phyloP scores from a whole-genome alignment of 768 basidiomycete genomes.

The Xerocomellus intermedius region DNA sequence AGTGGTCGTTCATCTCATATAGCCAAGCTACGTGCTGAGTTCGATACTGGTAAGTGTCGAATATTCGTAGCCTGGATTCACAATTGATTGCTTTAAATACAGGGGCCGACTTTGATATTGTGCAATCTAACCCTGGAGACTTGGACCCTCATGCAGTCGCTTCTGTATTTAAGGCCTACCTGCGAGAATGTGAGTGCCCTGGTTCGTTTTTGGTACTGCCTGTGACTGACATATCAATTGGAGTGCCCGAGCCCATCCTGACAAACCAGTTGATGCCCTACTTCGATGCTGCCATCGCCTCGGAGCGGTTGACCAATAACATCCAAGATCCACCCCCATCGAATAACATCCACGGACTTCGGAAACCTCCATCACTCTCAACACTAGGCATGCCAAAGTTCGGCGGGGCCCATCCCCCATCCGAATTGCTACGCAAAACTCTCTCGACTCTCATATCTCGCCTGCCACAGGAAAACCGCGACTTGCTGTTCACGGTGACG shows the following conservation, averaged over 20 bases:
- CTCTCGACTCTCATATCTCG: constrained; percentile 62
- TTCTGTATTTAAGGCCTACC: constrained; percentile 87
- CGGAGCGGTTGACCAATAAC: constrained; percentile 42
- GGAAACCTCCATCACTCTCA: constrained; percentile 78
- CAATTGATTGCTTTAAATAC: constrained; percentile 13
- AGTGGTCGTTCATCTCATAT: constrained; percentile 83
- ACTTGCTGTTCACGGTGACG: constrained; percentile 78
- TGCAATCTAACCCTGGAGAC: constrained; percentile 75
- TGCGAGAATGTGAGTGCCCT: constrained; percentile 79
- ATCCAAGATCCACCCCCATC: constrained; percentile 32
- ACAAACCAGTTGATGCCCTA: constrained; percentile 67
- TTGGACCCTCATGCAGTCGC: constrained; percentile 94
- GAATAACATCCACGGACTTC: constrained; percentile 42
- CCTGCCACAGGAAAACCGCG: constrained; percentile 78
- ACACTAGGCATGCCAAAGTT: constrained; percentile 75
- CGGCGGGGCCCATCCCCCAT: constrained; percentile 58
- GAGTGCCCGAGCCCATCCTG: constrained; percentile 86
- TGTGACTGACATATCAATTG: constrained; percentile 7
- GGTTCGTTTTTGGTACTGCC: background rate
- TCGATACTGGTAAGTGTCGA: constrained; percentile 63
- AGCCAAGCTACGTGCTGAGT: constrained; percentile 69
- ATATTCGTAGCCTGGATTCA: background rate
- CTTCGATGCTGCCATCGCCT: constrained; percentile 75
- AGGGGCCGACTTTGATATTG: constrained; percentile 88
- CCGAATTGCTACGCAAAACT: constrained; percentile 52